Evolutionary conservation across 2,329 filamentous ascomycete species (phyloP).

Genomic region (Ceratocystis papillata): DNA sequence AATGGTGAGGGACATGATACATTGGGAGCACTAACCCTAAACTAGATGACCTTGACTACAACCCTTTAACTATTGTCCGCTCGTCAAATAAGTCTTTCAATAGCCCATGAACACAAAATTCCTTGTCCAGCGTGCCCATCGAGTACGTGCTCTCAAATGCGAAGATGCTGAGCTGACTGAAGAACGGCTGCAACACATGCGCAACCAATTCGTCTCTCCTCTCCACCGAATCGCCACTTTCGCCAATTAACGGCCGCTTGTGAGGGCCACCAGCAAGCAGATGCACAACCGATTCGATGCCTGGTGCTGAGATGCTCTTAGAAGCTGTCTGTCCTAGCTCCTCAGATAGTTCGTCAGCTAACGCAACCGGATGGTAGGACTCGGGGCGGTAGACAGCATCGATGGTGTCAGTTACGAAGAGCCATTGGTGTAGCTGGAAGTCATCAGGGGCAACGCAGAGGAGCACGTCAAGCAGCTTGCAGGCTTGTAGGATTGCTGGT

Average conservation of each 20-base stretch:
- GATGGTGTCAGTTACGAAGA: conserved; percentile 93
- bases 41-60: conserved; percentile 33
- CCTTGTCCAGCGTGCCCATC: conserved; percentile 59
- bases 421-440: conserved; percentile 96
- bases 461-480: conserved; percentile 85
- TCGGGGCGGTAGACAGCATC: conserved; percentile 81
- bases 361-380: conserved; percentile 56
- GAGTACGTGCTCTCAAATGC: conserved; percentile 88
- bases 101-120: conserved; percentile 52
- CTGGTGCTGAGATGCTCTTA: conserved; percentile 25
- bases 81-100: conserved; percentile 73
- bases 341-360: conserved; percentile 77
- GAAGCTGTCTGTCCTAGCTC: conserved; percentile 45
- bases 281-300: conserved; percentile 32
- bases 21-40: neutral
- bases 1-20: neutral
- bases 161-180: conserved; percentile 82
- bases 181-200: conserved; percentile 74
- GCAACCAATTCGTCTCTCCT: conserved; percentile 59
- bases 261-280: conserved; percentile 32
- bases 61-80: conserved; percentile 51
- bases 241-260: conserved; percentile 42
- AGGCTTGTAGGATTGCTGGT: conserved; percentile 71
- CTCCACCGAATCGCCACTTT: conserved; percentile 45
- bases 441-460: conserved; percentile 81